phyloP scores from a whole-genome alignment of 441 rosid species.

The Melastoma candidum region DNA sequence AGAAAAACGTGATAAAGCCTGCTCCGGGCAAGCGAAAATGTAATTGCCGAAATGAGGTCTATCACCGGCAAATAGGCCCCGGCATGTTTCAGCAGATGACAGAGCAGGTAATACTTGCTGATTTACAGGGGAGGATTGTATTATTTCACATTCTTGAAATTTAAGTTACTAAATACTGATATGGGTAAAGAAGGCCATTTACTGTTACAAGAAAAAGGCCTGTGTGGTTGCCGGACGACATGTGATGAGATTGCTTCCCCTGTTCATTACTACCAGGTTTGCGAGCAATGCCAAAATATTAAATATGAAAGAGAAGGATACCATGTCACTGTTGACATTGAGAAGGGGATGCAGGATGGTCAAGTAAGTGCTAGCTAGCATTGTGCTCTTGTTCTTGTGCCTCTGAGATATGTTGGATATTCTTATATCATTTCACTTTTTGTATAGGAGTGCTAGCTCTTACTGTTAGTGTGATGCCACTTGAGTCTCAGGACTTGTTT shows the following conservation, averaged over 20 bases:
- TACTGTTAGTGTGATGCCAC: too few species aligned
- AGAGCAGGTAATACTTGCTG: conserved; percentile 51
- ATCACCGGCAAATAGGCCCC: conserved; percentile 96
- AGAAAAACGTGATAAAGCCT: conserved; percentile 80
- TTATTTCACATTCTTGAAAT: too few species aligned
- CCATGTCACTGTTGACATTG: conserved; percentile 76
- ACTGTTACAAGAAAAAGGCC: too few species aligned
- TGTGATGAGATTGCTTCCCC: conserved; percentile 1
- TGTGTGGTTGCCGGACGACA: too few species aligned
- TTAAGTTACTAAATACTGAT: too few species aligned
- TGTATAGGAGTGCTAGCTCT: too few species aligned
- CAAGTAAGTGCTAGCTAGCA: conserved; percentile 43
- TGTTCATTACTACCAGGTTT: conserved; percentile 43
- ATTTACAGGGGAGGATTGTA: too few species aligned
- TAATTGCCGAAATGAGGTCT: conserved; percentile 94
- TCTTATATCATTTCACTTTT: too few species aligned
- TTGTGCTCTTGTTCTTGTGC: neutral
- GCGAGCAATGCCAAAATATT: conserved; percentile 89
- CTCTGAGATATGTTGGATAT: too few species aligned
- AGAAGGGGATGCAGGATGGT: conserved; percentile 98
- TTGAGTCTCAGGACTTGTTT: too few species aligned
- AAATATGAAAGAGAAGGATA: conserved; percentile 79
- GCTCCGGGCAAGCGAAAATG: conserved; percentile 96
- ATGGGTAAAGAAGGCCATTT: too few species aligned
- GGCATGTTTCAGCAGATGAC: conserved; percentile 99